A percentile compares a stretch with the other conserved stretches of the same genome.
Evolutionary conservation across 1,139 yeast species (phyloP).

Genomic region (Sugiyamaella xylanicola): DNA sequence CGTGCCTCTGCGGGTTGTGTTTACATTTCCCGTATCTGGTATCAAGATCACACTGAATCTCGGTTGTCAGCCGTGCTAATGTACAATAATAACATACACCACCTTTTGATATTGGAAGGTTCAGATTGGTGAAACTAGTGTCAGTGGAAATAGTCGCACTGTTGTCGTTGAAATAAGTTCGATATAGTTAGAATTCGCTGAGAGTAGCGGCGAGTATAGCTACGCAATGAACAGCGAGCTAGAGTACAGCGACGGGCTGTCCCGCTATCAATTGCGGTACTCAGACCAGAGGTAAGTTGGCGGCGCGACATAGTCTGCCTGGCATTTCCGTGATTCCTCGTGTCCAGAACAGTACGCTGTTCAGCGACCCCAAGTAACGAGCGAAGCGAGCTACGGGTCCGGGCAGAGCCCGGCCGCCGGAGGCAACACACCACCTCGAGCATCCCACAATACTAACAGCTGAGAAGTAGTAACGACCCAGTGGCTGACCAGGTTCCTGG

Average conservation of each 20-base stretch:
- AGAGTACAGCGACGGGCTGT: conserved; percentile 12
- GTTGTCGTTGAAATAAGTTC: no score
- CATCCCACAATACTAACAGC: not conserved
- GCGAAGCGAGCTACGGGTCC: not conserved
- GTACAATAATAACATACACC: not conserved
- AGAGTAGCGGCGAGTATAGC: not conserved
- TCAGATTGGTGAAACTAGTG: no score
- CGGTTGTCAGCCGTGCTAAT: not conserved
- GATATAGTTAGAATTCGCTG: not conserved
- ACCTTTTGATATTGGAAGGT: not conserved
- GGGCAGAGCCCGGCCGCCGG: not conserved
- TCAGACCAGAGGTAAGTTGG: not conserved
- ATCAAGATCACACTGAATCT: not conserved
- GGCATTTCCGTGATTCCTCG: no score
- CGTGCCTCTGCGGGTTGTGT: not conserved
- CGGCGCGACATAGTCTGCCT: no score
- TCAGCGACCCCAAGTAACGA: not conserved
- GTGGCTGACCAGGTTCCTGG: not conserved
- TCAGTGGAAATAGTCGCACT: no score
- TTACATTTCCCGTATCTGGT: not conserved
- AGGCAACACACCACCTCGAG: no score
- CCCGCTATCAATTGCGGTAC: conserved; percentile 11
- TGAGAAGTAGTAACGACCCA: not conserved
- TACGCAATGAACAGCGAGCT: conserved; percentile 13
- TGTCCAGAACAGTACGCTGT: no score